phyloP scores from a whole-genome alignment of 345 rosid genomes.

The Limnanthes douglasii region DNA sequence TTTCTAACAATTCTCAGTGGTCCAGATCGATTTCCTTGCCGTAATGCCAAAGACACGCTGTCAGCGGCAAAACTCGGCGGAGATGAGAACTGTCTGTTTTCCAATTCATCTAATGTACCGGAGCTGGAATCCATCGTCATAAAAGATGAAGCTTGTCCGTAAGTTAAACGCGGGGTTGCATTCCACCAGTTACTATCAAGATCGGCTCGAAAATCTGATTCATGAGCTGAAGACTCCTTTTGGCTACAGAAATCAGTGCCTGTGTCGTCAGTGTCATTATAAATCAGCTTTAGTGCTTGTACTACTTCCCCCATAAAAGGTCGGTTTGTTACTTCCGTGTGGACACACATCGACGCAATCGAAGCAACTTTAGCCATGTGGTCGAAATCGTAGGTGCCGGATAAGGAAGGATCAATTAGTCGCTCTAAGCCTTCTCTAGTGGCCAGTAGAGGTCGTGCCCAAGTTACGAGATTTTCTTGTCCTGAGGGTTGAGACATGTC shows the following conservation, averaged over 20 bases:
- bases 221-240: constrained; percentile 69
- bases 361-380: constrained; percentile 98
- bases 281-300: constrained; percentile 94
- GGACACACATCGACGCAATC: constrained; percentile 97
- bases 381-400: constrained; percentile 63
- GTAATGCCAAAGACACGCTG: constrained; percentile 27
- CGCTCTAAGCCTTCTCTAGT: constrained; percentile 77
- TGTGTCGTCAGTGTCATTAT: constrained; percentile 72
- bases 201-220: constrained; percentile 69
- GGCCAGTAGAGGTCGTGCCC: constrained; percentile 89
- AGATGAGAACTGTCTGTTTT: constrained; percentile 58
- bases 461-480: constrained; percentile 92
- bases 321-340: constrained; percentile 82
- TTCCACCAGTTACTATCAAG: constrained; percentile 97
- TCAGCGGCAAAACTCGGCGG: constrained; percentile 38
- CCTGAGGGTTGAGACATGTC: constrained; percentile 98
- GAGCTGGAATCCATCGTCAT: constrained; percentile 95
- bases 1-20: constrained; percentile 69
- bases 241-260: constrained; percentile 73
- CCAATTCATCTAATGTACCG: constrained; percentile 44
- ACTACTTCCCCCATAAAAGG: constrained; percentile 99
- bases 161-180: constrained; percentile 59
- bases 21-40: constrained; percentile 84
- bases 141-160: constrained; percentile 71
- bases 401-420: constrained; percentile 70